Conservation (phyloP, 768 basidiomycete genomes). For the Serpula lacrymans region DNA sequence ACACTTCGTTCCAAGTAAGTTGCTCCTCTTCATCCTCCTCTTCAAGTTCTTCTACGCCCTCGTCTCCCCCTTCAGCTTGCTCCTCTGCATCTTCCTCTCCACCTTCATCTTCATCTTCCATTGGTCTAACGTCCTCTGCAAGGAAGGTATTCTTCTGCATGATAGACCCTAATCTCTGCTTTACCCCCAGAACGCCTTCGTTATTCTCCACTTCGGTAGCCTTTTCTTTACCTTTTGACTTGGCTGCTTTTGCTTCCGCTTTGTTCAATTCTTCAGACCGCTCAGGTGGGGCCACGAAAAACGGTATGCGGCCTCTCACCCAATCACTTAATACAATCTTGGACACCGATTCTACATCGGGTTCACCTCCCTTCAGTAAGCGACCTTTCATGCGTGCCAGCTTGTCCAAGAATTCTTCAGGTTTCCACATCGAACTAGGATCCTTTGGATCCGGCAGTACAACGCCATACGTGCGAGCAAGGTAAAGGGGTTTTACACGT, state of each 20-base stretch:
- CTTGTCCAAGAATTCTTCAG: slow-evolving; percentile 78
- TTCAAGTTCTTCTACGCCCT: slow-evolving; percentile 35
- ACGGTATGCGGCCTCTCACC: slow-evolving; percentile 96
- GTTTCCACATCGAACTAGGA: slow-evolving; percentile 53
- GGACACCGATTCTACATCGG: slow-evolving; percentile 86
- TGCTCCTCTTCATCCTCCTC: slow-evolving; percentile 43
- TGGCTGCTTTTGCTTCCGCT: slow-evolving; percentile 44
- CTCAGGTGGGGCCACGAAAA: slow-evolving; percentile 91
- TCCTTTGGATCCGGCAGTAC: slow-evolving; percentile 58
- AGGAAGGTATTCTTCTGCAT: slow-evolving; percentile 87
- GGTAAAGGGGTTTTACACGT: slow-evolving; percentile 91
- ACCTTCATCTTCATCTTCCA: slow-evolving; percentile 49
- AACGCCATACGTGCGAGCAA: slow-evolving; percentile 80
- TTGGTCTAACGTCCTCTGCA: slow-evolving; percentile 72
- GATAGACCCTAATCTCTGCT: slow-evolving; percentile 83
- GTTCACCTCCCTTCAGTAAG: slow-evolving; percentile 90
- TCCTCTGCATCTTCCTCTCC: slow-evolving; percentile 26
- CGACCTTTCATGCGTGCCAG: slow-evolving; percentile 91
- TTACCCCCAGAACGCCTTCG: slow-evolving; percentile 57
- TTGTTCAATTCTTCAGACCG: slow-evolving; percentile 67
- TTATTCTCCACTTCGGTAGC: slow-evolving; percentile 32
- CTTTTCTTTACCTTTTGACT: slow-evolving; percentile 54
- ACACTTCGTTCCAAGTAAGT: slow-evolving; percentile 86
- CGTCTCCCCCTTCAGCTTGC: slow-evolving; percentile 29
- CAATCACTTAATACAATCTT: slow-evolving; percentile 96